Base-by-base conservation (phyloP, 139 green algal species). In the Astrephomene gubernaculifera region DNA sequence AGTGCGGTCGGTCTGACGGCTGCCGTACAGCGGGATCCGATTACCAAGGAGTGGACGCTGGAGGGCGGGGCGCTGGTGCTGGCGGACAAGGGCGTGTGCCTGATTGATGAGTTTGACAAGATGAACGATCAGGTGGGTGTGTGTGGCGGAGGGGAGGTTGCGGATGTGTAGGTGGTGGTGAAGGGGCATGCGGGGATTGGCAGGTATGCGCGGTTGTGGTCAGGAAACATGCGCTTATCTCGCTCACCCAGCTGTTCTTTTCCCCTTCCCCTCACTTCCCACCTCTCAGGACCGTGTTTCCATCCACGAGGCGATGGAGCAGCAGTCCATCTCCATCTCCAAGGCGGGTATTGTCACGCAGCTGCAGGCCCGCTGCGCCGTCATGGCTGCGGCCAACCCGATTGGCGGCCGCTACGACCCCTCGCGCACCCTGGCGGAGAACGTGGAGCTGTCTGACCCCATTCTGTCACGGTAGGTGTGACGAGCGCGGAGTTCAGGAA, bases 61-160 rank as follows among this genome's bases (percentile, higher is more conserved):
- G 97, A 99, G 92, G 97, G 97, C 31, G 97, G 97, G 7, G 97
- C 97, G 36, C 93, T 99, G 71, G 97, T 99, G 88, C 91, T 99
- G 82, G 97, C 97, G 4, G 97, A 99, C 93, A 92, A 94, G 74
- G 96, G 97, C n/a, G 89, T 98, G 52, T 99, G 97, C 93, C 89
- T 99, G 2, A 99, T 99, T 84, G 97, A 99, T 87, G 97, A 99
- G 96, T 99, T 99, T 89, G 97, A 99, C 94, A 99, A 99, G 93
- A 99, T 99, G 97, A 99, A 99, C 86, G 97, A 99, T 85, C 96
- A 99, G 74, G 74, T 82, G 53, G 7, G 45, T n/a, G 21, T 64
- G 87, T 96, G 17, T 27, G 76, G 36, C 45, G 7, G 31, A 39
- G 43, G 57, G 57, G 19, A 35, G 57, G 57, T 21, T 44, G 43